These are phyloP conservation scores for Heimioporus sp. DNA, from an alignment of 768 basidiomycete species.

Conservation along the genomic window DNA sequence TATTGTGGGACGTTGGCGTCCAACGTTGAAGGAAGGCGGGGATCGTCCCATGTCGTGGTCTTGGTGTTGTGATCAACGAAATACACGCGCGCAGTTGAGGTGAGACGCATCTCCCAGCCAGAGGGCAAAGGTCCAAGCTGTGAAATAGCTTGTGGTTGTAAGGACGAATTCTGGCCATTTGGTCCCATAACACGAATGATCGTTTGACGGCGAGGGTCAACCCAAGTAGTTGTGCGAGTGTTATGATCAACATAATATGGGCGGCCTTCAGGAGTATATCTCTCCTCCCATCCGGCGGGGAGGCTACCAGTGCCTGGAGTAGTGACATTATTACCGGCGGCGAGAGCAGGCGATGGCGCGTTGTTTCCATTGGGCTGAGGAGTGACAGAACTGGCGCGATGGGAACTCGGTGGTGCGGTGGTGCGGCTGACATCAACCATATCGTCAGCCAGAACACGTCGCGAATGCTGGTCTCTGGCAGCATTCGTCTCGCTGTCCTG, in stretches of 20 bases:
- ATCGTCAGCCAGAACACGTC: slow-evolving; percentile 81
- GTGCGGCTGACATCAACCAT: slow-evolving; percentile 71
- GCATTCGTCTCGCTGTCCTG: slow-evolving; percentile 82
- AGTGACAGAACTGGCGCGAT: slow-evolving; percentile 38
- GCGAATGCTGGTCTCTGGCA: slow-evolving; percentile 82
- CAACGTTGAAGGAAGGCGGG: slow-evolving; percentile 89
- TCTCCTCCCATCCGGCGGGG: slow-evolving; percentile 98
- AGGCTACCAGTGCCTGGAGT: slow-evolving; percentile 82
- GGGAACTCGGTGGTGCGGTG: slow-evolving; percentile 36
- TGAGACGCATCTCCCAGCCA: slow-evolving; percentile 99
- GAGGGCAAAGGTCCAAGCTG: slow-evolving; percentile 96
- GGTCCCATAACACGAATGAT: slow-evolving; percentile 97
- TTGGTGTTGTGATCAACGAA: slow-evolving; percentile 99
- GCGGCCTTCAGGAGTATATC: slow-evolving; percentile 96
- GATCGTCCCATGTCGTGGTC: slow-evolving; percentile 99
- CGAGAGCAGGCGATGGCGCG: slow-evolving; percentile 47
- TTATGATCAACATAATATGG: slow-evolving; percentile 99
- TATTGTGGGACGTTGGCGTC: slow-evolving; percentile 98
- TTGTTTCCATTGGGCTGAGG: slow-evolving; percentile 29
- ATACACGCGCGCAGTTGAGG: slow-evolving; percentile 96
- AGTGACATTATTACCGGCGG: slow-evolving; percentile 48
- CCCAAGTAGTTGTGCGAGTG: slow-evolving; percentile 99
- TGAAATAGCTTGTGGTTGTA: slow-evolving; percentile 94
- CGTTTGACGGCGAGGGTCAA: slow-evolving; percentile 96
- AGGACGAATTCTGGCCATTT: slow-evolving; percentile 78